A percentile compares a stretch with the other conserved stretches of the same genome.
Conservation (phyloP, 495 filamentous ascomycete species). For the Pyrenula massariospora region DNA sequence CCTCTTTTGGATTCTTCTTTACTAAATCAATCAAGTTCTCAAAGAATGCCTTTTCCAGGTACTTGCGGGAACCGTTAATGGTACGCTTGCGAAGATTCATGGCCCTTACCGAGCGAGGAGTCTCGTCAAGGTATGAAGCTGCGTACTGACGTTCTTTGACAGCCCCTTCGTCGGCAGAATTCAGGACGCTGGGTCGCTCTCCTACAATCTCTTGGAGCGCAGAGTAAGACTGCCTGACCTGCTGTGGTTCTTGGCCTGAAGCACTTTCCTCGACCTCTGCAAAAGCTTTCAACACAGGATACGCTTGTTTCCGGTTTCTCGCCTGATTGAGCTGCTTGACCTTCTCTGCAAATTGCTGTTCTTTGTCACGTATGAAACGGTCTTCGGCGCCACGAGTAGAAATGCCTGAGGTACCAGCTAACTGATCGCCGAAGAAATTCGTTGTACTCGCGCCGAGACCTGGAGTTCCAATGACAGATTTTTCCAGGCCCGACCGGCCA, state of each 20-base stretch:
- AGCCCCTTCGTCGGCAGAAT: slow-evolving; percentile 36
- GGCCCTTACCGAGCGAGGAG: slow-evolving; percentile 44
- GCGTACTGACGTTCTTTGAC: slow-evolving; percentile 69
- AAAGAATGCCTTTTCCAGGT: slow-evolving; percentile 65
- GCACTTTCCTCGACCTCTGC: slow-evolving; percentile 54
- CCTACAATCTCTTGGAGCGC: slow-evolving; percentile 62
- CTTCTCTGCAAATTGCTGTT: slow-evolving; percentile 62
- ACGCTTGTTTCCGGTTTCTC: slow-evolving; percentile 50
- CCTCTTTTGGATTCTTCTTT: slow-evolving; percentile 72
- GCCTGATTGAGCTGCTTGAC: slow-evolving; percentile 64
- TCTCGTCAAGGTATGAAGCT: slow-evolving; percentile 58
- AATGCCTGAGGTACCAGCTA: slow-evolving; percentile 35
- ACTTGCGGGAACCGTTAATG: slow-evolving; percentile 61
- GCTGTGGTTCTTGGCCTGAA: slow-evolving; percentile 53
- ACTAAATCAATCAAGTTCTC: slow-evolving; percentile 62
- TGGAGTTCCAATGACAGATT: slow-evolving; percentile 74
- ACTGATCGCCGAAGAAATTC: slow-evolving; percentile 56
- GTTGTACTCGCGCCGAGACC: slow-evolving; percentile 40
- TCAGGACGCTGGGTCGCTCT: slow-evolving; percentile 45
- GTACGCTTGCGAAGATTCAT: slow-evolving; percentile 60
- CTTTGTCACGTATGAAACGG: slow-evolving; percentile 66
- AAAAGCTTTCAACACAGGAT: slow-evolving; percentile 63
- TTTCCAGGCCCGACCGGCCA: slow-evolving; percentile 58
- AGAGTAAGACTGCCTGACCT: slow-evolving; percentile 66
- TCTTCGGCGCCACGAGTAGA: slow-evolving; percentile 45